Evolutionary conservation across 345 rosid species (phyloP), one percentile per base, ranked within the genome.

Genomic region (Gossypium turneri): DNA sequence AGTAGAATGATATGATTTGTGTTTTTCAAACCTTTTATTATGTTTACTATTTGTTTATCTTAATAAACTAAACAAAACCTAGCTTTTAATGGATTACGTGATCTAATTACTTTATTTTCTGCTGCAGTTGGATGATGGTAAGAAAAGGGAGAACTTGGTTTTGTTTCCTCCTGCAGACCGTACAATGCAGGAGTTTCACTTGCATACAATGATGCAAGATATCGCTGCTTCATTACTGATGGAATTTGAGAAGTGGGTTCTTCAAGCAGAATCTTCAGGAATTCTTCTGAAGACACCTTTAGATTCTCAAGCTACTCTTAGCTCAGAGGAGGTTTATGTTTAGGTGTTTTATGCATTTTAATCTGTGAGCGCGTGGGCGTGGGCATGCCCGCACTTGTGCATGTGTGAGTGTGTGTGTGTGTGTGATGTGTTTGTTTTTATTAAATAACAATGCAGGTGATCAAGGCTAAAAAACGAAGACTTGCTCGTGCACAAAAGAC

Each of bases 161-260:
- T 62, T 96, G 80, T 96, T 92, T 86, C 99, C 99, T 16, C 99
- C 98, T 4, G 90, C 93, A 7, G 98, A 96, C 69, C 88, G 78
- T 56, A 88, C 89, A 73, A 93, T 94, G 1, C 92, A 82, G 86
- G 98, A 92, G 80, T 85, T 93, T 75, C 99, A 93, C 78, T 82
- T 93, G 78, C 97, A 93, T 75, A 93, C 97, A 1, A 92, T 96
- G 99, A 92, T 96, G 97, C 99, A 96, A 84, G 97, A 96, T 52
- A 79, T 96, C 44, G 99, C 97, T 0, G 97, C 97, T 38, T 92
- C 91, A 12, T 82, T 96, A 73, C 79, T 96, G 81, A 96, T 93
- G 99, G 94, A 88, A 66, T 96, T 96, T 56, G 99, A 96, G 80
- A 96, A 96, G 82, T 92, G 92, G 92, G 99, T 92, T 45, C 92